Evolutionary conservation across 2,329 filamentous ascomycete species (phyloP).

Genomic region (Capronia americana): DNA sequence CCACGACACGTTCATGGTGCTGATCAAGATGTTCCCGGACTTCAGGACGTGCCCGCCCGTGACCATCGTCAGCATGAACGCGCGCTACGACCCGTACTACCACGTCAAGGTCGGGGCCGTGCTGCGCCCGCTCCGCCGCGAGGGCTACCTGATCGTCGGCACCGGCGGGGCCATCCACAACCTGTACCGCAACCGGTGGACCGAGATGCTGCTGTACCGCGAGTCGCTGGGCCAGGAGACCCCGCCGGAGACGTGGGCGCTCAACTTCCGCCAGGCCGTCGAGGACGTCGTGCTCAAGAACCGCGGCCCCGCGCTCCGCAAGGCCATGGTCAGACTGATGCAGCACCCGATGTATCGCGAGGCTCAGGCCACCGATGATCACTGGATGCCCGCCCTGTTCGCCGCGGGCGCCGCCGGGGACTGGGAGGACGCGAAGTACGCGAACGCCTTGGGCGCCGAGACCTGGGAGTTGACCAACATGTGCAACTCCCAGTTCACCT

Average conservation of each 20-base stretch:
- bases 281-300: conserved; percentile 65
- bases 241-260: conserved; percentile 64
- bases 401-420: conserved; percentile 64
- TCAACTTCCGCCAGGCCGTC: conserved; percentile 70
- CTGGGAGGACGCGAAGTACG: conserved; percentile 52
- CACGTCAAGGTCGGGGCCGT: conserved; percentile 64
- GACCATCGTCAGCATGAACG: conserved; percentile 64
- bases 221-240: conserved; percentile 68
- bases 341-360: conserved; percentile 70
- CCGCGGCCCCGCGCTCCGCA: conserved; percentile 60
- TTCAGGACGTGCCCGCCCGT: conserved; percentile 65
- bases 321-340: conserved; percentile 67
- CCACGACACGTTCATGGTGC: conserved; percentile 72
- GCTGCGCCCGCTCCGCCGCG: conserved; percentile 61
- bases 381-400: conserved; percentile 71
- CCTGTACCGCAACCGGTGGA: conserved; percentile 71
- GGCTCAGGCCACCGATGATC: conserved; percentile 73
- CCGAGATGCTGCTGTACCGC: conserved; percentile 66
- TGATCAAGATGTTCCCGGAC: conserved; percentile 64
- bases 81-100: conserved; percentile 62
- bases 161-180: conserved; percentile 73
- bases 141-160: conserved; percentile 65
- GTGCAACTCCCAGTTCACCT: conserved; percentile 66
- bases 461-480: conserved; percentile 67
- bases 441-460: conserved; percentile 60